Evolutionary conservation across 495 filamentous ascomycete species (phyloP).

Genomic region (Jackrogersella multiformis): DNA sequence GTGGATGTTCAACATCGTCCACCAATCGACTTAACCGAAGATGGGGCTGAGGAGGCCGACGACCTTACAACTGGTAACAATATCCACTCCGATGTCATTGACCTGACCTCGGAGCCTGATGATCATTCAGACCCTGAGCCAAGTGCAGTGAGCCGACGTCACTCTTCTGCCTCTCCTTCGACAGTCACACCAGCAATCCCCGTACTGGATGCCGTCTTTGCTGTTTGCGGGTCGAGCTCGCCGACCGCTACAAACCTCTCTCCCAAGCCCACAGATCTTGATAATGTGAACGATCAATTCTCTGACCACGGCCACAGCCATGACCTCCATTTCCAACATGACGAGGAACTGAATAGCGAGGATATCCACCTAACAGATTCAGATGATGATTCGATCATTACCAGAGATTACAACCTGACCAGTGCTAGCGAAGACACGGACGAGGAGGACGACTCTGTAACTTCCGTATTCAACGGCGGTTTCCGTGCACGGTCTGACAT

Average conservation of each 20-base stretch:
- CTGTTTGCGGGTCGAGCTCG: background rate
- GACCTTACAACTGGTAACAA: conserved; percentile 29
- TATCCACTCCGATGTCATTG: conserved; percentile 43
- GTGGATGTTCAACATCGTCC: conserved; percentile 20
- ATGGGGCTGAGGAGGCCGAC: conserved; percentile 40
- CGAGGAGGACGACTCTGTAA: conserved; percentile 1
- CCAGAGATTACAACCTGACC: conserved; percentile 38
- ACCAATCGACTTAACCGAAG: conserved; percentile 39
- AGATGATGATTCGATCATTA: conserved; percentile 45
- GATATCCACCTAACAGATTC: conserved; percentile 45
- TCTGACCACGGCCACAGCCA: background rate
- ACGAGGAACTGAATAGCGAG: conserved; percentile 49
- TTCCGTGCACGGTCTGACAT: background rate
- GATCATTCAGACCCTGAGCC: conserved; percentile 12
- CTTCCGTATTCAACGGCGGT: background rate
- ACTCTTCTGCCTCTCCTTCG: background rate
- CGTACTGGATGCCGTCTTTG: background rate
- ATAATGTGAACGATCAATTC: background rate
- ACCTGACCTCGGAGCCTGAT: conserved; percentile 48
- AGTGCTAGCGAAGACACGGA: conserved; percentile 28
- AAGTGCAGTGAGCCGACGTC: background rate
- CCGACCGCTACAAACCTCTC: background rate
- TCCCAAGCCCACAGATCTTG: background rate
- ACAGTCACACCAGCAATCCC: background rate
- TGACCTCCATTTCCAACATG: conserved; percentile 30